Base-by-base conservation (phyloP, 768 basidiomycete species). In the Amanita phalloides region DNA sequence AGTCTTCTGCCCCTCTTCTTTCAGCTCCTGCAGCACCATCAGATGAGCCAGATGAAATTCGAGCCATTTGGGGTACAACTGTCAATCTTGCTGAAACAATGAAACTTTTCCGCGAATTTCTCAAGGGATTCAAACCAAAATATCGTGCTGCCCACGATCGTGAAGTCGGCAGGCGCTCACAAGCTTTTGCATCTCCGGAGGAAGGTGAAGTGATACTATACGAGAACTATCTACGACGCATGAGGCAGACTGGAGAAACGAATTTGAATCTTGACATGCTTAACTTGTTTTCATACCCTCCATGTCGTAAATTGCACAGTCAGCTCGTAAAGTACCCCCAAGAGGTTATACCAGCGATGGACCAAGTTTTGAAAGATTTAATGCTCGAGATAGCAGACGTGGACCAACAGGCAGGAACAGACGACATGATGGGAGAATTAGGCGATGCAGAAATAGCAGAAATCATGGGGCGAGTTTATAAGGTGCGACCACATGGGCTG, bases 61-160 rank as follows among this genome's bases (percentile, higher is more conserved):
- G 89, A 50, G 92, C 91, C 21, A 90, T 99, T 55, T 99, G 96
- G 95, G 96, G 96, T 28, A 99, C 96, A 0, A 94, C 90, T 1
- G 93, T 99, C 60, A 88, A 90, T 57, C 75, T 99, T 25, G 77
- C 82, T 3, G 88, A 95, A 64, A 86, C 89, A 10, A 96, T 97
- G 89, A 85, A 83, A 60, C 67, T 85, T 17, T 98, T 97, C 71
- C 79, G 82, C 48, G 83, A 87, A 35, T 97, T 97, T 65, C 68
- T 99, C 51, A 82, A 79, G 45, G 87, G 90, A 0, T 99, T 97
- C 77, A 97, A 96, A 62, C 80, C 81, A 43, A 96, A 94, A 64
- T 94, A 95, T 57, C 82, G 93, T 20, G 69, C 79, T 30, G 71
- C 74, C 0, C 73, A 88, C 54, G 89, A 95, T 62, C 77, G 81